phyloP scores from a whole-genome alignment of 2,329 filamentous ascomycete species.

The Davidsoniella eucalypti region DNA sequence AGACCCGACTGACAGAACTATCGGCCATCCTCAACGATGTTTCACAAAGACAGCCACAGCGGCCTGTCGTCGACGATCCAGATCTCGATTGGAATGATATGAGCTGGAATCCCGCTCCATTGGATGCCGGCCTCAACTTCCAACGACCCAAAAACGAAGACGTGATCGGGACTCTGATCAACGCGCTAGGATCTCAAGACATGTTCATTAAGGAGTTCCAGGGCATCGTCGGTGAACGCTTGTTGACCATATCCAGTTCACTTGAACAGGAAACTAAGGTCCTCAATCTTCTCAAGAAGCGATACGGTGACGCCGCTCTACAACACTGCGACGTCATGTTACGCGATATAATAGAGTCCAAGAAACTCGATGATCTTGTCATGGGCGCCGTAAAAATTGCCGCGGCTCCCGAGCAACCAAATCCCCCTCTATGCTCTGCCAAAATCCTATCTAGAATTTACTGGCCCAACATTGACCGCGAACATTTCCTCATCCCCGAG shows the following conservation, averaged over 20 bases:
- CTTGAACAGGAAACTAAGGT: slow-evolving; percentile 72
- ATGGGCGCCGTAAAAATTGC: not conserved
- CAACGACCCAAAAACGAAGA: slow-evolving; percentile 78
- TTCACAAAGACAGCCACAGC: slow-evolving; percentile 33
- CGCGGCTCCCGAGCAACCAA: not conserved
- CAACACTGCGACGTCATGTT: slow-evolving; percentile 98
- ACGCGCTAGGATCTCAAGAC: slow-evolving; percentile 75
- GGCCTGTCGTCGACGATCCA: slow-evolving; percentile 40
- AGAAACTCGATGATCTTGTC: slow-evolving; percentile 41
- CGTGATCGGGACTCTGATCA: slow-evolving; percentile 79
- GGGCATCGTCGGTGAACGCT: slow-evolving; percentile 67
- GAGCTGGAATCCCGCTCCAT: slow-evolving; percentile 81
- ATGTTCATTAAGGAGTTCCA: slow-evolving; percentile 91
- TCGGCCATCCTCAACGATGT: slow-evolving; percentile 49
- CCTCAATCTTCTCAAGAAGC: slow-evolving; percentile 70
- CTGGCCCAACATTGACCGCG: slow-evolving; percentile 64
- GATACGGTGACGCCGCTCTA: slow-evolving; percentile 70
- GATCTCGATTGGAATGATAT: slow-evolving; percentile 84
- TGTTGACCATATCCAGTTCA: slow-evolving; percentile 48
- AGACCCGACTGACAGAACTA: slow-evolving; percentile 42
- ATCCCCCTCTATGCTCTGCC: slow-evolving; percentile 39
- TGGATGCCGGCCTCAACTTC: slow-evolving; percentile 86
- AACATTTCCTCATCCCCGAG: slow-evolving; percentile 47
- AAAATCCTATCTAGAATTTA: slow-evolving; percentile 86
- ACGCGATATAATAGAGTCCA: slow-evolving; percentile 75